Conservation (phyloP, 2,329 filamentous ascomycete genomes). For the Thielaviopsis ethacetica region DNA sequence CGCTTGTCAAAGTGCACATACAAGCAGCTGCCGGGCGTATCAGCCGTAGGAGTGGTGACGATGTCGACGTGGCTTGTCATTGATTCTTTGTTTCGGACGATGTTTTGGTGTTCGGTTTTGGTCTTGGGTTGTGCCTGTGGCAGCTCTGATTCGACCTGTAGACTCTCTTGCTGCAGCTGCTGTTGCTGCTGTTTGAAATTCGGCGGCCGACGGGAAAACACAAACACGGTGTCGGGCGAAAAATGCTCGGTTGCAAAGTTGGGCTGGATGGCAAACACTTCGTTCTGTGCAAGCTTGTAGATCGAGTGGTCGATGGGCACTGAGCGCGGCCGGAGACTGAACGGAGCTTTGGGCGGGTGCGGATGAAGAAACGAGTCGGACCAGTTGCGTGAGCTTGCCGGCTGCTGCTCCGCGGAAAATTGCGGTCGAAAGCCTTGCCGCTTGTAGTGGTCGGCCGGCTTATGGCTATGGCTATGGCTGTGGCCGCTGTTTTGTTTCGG, state of each 20-base stretch:
- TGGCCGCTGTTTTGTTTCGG: no score
- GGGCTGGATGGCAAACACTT: slow-evolving; percentile 8
- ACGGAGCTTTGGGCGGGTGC: neutral
- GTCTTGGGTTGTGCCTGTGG: neutral
- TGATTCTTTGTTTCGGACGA: slow-evolving; percentile 10
- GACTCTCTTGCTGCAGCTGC: neutral
- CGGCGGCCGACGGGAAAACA: slow-evolving; percentile 3
- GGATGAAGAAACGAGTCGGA: neutral
- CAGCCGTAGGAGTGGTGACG: slow-evolving; percentile 66
- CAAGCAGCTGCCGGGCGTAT: slow-evolving; percentile 67
- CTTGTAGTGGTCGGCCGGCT: neutral
- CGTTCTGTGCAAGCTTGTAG: slow-evolving; percentile 1
- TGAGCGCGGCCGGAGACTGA: neutral
- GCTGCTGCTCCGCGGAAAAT: neutral
- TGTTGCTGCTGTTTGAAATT: neutral
- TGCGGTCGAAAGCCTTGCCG: neutral
- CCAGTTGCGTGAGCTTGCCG: neutral
- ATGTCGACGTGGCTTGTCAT: slow-evolving; percentile 68
- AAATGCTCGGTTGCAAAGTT: slow-evolving; percentile 7
- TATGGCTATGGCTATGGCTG: neutral
- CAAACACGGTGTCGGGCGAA: slow-evolving; percentile 10
- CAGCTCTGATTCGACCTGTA: neutral
- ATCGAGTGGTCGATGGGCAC: slow-evolving; percentile 3
- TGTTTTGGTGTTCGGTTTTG: neutral
- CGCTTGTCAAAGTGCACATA: slow-evolving; percentile 66